Evolutionary conservation across 1,139 yeast genomes (phyloP).

Genomic region (Blastobotrys capitulatus): DNA sequence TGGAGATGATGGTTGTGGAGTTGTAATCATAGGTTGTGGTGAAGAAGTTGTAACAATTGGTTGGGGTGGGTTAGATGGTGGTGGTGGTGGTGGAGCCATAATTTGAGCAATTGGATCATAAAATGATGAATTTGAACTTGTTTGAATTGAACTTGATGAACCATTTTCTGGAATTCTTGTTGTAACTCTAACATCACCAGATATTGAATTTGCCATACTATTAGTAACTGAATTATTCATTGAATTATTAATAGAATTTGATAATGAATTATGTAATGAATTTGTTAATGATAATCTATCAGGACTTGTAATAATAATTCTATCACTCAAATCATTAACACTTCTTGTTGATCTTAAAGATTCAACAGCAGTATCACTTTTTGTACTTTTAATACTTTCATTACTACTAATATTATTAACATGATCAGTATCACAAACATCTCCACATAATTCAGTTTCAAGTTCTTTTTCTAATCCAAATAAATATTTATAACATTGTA

Average conservation of each 20-base stretch:
- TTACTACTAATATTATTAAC: neutral
- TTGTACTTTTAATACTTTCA: neutral
- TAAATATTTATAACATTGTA: conserved; percentile 38
- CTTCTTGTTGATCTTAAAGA: neutral
- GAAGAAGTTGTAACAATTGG: conserved; percentile 1
- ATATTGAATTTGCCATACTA: neutral
- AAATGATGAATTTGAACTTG: conserved; percentile 6
- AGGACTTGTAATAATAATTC: neutral
- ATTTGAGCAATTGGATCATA: conserved; percentile 1
- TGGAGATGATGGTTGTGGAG: neutral
- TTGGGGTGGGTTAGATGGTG: too few species aligned
- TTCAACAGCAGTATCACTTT: neutral
- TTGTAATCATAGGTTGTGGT: neutral
- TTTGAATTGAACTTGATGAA: conserved; percentile 1
- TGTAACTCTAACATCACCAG: conserved; percentile 1
- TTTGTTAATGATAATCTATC: neutral
- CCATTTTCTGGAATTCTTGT: neutral
- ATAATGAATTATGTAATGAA: neutral
- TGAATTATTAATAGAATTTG: neutral
- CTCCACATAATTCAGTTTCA: conserved; percentile 22
- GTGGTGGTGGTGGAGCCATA: neutral
- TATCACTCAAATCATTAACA: neutral
- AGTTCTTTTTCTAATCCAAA: conserved; percentile 33
- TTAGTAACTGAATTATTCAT: neutral
- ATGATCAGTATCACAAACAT: conserved; percentile 1